A percentile compares a stretch with the other conserved stretches of the same genome.
Conservation (phyloP, 768 basidiomycete species). For the Gymnopilus junonius region DNA sequence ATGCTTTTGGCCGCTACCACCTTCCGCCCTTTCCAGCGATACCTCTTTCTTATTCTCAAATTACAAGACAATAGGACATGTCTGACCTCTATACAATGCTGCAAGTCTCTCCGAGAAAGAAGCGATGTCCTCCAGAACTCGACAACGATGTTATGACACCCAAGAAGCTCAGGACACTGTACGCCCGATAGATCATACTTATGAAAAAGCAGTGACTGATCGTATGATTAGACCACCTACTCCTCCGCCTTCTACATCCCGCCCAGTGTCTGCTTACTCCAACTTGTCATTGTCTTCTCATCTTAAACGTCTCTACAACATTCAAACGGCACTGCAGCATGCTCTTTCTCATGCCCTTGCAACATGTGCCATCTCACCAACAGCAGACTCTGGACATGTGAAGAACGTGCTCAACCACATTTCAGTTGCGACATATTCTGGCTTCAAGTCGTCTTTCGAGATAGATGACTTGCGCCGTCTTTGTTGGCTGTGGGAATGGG, state of each 20-base stretch:
- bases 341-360: conserved; percentile 87
- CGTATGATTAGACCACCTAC: conserved; percentile 51
- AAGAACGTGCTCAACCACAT: conserved; percentile 81
- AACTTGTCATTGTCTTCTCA: conserved; percentile 51
- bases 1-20: neutral
- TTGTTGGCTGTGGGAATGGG: conserved; percentile 94
- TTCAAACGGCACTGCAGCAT: conserved; percentile 77
- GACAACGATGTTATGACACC: conserved; percentile 68
- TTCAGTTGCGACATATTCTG: conserved; percentile 70
- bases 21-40: conserved; percentile 16
- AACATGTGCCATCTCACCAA: conserved; percentile 78
- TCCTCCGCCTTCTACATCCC: conserved; percentile 55
- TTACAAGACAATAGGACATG: conserved; percentile 34
- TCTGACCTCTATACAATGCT: conserved; percentile 66
- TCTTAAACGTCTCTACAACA: conserved; percentile 61
- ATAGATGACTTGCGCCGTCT: conserved; percentile 74
- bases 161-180: conserved; percentile 69
- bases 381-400: conserved; percentile 74
- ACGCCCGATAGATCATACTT: conserved; percentile 24
- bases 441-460: conserved; percentile 65
- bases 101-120: conserved; percentile 71
- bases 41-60: conserved; percentile 19
- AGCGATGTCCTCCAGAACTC: conserved; percentile 54
- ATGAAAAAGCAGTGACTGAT: neutral
- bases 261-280: conserved; percentile 27